Evolutionary conservation across 176 grass and related monocot species (phyloP).

Genomic region (Musa beccarii): DNA sequence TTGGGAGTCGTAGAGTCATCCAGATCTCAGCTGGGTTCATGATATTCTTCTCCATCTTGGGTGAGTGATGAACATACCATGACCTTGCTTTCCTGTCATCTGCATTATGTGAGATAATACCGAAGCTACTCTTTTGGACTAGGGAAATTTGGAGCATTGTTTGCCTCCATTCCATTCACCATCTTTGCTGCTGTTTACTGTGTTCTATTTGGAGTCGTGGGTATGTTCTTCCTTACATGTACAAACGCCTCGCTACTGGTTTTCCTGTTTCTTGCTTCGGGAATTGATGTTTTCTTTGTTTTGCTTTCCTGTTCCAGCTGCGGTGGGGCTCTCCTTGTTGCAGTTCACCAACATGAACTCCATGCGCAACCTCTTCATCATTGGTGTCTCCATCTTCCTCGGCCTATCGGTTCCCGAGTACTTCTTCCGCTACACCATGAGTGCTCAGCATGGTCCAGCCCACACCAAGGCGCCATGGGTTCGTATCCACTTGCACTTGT

Average conservation of each 20-base stretch:
- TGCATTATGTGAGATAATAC: background rate
- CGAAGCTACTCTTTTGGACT: background rate
- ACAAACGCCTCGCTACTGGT: background rate
- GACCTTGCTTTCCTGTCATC: background rate
- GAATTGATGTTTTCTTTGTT: constrained; percentile 12
- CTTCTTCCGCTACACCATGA: constrained; percentile 78
- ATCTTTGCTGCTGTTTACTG: constrained; percentile 90
- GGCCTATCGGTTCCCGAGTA: constrained; percentile 83
- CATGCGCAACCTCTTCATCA: constrained; percentile 96
- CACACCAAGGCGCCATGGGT: constrained; percentile 79
- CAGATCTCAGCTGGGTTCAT: constrained; percentile 96
- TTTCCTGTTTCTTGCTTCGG: background rate
- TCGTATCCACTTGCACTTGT: constrained; percentile 5
- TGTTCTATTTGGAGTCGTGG: constrained; percentile 78
- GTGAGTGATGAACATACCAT: constrained; percentile 19
- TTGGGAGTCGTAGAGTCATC: constrained; percentile 80
- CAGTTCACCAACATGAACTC: constrained; percentile 99
- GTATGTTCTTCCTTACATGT: constrained; percentile 28
- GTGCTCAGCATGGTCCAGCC: constrained; percentile 62
- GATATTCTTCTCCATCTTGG: constrained; percentile 96
- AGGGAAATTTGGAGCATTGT: constrained; percentile 96
- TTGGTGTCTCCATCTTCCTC: constrained; percentile 81
- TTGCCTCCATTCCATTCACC: constrained; percentile 88
- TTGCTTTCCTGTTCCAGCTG: constrained; percentile 33
- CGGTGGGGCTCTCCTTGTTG: constrained; percentile 82